Evolutionary conservation across 345 rosid species (phyloP), one percentile per base, ranked within the genome.

Genomic region (Populus davidiana): DNA sequence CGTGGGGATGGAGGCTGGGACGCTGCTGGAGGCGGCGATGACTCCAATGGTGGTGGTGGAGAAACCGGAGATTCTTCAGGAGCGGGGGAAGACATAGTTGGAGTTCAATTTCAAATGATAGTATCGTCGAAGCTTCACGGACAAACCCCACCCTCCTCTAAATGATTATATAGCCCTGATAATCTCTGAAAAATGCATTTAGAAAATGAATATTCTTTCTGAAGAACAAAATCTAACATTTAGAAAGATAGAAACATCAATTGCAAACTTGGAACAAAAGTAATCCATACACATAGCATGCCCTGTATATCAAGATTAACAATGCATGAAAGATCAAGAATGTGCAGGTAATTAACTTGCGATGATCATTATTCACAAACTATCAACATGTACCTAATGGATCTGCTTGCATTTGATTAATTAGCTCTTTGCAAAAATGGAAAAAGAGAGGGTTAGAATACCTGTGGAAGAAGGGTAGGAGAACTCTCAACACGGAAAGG

Each of bases 81-180:
- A 9, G 84, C 70, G 21, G 83, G 12, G 5, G 54, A 77, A 66
- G 73, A 80, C 83, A 84, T 80, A 1, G 63, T 64, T 47, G 73
- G 66, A 71, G 17, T 54, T 74, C 75, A 81, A 54, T 74, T 5
- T 67, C 38, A 74, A 43, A 69, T 49, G 27, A 39, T 64, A 9
- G 17, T 43, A 17, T 8, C 49, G 29, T 17, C 33, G 25, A 56
- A 73, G 13, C 35, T 25, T 41, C 72, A 75, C 77, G 71, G 78
- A 71, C 68, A 44, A 77, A 62, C 79, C 83, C 78, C 80, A 64
- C 47, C 82, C 73, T 66, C 78, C 78, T 69, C 85, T 81, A 10
- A 70, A 63, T 29, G 31, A 52, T 74, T 20, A n/a, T 11, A 54
- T 54, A 59, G 50, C 78, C 67, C 44, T n/a, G 72, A 36, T 8